These are phyloP conservation scores for Chaetomium strumarium DNA, from an alignment of 2,329 filamentous ascomycete species.

Conservation along the genomic window DNA sequence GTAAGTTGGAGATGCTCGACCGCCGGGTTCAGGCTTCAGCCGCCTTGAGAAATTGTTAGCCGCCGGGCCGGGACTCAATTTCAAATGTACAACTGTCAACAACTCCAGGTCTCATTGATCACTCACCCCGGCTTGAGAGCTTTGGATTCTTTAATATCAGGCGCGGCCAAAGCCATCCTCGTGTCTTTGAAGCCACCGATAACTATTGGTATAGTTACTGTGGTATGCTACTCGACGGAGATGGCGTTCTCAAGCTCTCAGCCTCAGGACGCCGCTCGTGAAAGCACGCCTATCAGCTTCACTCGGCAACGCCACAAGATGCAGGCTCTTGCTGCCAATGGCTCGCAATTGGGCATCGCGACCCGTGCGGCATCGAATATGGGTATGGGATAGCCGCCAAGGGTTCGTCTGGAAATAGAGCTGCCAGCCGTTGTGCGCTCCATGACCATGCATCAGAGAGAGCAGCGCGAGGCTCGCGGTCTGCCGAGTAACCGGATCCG, in stretches of 20 bases:
- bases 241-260: constrained; percentile 2
- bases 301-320: not conserved
- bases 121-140: not conserved
- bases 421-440: not conserved
- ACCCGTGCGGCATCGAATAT: not conserved
- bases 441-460: not conserved
- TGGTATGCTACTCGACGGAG: not conserved
- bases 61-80: no score
- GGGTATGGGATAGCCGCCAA: not conserved
- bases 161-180: not conserved
- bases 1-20: no score
- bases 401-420: not conserved
- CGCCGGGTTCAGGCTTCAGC: no score
- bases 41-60: no score
- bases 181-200: not conserved
- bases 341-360: not conserved
- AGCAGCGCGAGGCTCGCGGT: not conserved
- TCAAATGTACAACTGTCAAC: no score
- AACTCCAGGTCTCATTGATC: no score
- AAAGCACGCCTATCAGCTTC: constrained; percentile 4
- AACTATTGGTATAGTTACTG: no score
- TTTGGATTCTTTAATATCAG: not conserved
- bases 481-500: no score
- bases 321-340: not conserved
- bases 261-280: not conserved